Base-by-base conservation (phyloP, 2,329 filamentous ascomycete genomes). In the Phaeophleospora eucalypticola region DNA sequence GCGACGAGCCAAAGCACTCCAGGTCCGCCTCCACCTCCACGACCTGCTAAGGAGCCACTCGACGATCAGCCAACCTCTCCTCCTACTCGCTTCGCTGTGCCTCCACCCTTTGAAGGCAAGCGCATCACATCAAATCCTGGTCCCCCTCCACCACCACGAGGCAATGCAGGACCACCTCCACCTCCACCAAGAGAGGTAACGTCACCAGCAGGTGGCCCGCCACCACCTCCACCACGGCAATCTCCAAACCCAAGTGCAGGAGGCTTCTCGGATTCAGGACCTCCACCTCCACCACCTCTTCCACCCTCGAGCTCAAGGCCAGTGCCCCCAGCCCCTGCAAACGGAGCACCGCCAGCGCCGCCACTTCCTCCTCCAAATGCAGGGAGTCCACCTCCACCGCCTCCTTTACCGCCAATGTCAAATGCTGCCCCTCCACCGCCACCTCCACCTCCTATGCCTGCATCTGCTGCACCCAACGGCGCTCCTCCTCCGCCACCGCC, bases 51-150 rank as follows among this genome's bases (percentile, higher is more conserved):
- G 59, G 71, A 70, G 36, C 73, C 73, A 1, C 71, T 88, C 42
- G 84, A 88, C 34, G 72, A 80, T 15, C 50, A 43, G 15, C 46
- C 52, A 19, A 48, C 55, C n/a, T n/a, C n/a, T n/a, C n/a, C n/a
- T n/a, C n/a, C n/a, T 17, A 32, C 49, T 15, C 84, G 75, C 56
- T 89, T 88, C 61, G 81, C 79, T 27, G 87, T 95, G 4, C 89
- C 90, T 45, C 89, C 90, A 4, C 82, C 87, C 2, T 94, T 94
- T 61, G 63, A 78, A 40, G 84, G 86, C 37, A 81, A 84, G 52
- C 72, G 80, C 21, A 58, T 69, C 24, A 72, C 77, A 3, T 76
- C 76, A 36, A 74, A 75, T n/a, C 84, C 87, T 33, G 87, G 87
- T n/a, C 83, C 86, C 41, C 84, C 54, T 6, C 56, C 58, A 15